phyloP scores from a whole-genome alignment of 1,284 basidiomycete genomes.

The Irpex sp. region DNA sequence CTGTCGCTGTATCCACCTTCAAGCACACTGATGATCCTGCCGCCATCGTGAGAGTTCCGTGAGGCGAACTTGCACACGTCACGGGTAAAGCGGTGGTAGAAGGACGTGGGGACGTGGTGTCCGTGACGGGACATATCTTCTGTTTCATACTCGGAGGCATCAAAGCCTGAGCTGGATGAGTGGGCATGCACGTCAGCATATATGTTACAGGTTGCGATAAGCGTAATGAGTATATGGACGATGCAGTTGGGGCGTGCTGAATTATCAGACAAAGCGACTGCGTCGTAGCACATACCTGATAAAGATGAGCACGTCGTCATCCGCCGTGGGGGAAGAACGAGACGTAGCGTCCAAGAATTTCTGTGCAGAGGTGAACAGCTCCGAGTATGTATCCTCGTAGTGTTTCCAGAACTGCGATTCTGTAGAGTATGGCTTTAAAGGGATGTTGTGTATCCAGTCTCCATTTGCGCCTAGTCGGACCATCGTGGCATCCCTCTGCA shows the following conservation, averaged over 20 bases:
- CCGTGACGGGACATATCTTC: constrained; percentile 90
- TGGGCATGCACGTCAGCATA: background rate
- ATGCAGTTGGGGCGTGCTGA: background rate
- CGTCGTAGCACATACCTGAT: constrained; percentile 62
- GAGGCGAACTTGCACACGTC: constrained; percentile 74
- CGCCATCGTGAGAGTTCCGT: constrained; percentile 60
- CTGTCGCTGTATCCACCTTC: constrained; percentile 96
- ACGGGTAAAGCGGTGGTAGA: constrained; percentile 82
- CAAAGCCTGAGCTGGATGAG: constrained; percentile 76
- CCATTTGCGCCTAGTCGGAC: constrained; percentile 81
- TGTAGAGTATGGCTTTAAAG: constrained; percentile 74
- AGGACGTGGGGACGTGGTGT: constrained; percentile 83
- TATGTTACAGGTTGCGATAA: background rate
- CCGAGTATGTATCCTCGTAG: constrained; percentile 68
- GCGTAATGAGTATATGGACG: background rate
- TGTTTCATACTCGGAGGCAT: constrained; percentile 92
- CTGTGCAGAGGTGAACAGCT: constrained; percentile 67
- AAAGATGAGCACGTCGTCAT: constrained; percentile 71
- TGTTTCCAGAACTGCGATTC: constrained; percentile 81
- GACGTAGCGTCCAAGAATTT: constrained; percentile 73
- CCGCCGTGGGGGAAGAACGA: constrained; percentile 37
- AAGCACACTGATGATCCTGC: constrained; percentile 73
- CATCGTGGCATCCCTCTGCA: constrained; percentile 84
- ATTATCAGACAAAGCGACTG: background rate
- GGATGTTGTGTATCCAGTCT: constrained; percentile 90